Percentiles rank a stretch among this genome's conserved stretches.
Conservation (phyloP, 2,329 filamentous ascomycete genomes). For the Aureobasidium uvarum region DNA sequence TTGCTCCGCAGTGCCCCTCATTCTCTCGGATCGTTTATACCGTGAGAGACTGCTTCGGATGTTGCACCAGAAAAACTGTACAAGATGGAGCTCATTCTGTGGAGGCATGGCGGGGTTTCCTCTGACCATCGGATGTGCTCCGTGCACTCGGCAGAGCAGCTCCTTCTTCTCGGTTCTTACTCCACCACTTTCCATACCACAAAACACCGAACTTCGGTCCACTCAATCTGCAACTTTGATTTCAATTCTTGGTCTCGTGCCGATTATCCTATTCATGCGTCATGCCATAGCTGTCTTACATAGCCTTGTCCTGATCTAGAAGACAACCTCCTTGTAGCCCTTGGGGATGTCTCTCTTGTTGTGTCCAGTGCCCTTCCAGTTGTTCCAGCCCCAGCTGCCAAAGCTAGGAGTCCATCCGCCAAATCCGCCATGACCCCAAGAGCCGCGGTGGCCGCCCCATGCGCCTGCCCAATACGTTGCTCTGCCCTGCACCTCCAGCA, state of each 20-base stretch:
- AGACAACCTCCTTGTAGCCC: slow-evolving; percentile 26
- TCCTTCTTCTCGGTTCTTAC: not conserved
- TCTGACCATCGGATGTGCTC: not conserved
- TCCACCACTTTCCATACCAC: not conserved
- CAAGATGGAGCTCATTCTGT: not conserved
- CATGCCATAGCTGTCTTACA: not conserved
- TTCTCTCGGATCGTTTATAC: not conserved
- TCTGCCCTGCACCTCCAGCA: slow-evolving; percentile 46
- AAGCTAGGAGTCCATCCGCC: slow-evolving; percentile 9
- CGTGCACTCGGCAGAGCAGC: slow-evolving; percentile 13
- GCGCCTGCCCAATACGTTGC: slow-evolving; percentile 22
- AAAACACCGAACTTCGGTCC: slow-evolving; percentile 7
- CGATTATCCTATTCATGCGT: not conserved
- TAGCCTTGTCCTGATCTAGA: not conserved
- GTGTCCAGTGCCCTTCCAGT: slow-evolving; percentile 13
- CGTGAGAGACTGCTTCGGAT: not conserved
- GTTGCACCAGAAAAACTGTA: not conserved
- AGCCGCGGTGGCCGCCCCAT: not conserved
- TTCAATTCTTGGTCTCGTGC: not conserved
- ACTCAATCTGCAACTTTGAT: not conserved
- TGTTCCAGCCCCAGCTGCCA: not conserved
- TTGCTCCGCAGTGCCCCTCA: not conserved
- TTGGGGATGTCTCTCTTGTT: slow-evolving; percentile 6
- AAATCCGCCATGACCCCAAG: slow-evolving; percentile 14
- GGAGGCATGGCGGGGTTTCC: not conserved